Percentiles rank a stretch among this genome's conserved stretches.
These are phyloP conservation scores for Daedaleopsis nitida DNA, from an alignment of 768 basidiomycete genomes.

Conservation along the genomic window DNA sequence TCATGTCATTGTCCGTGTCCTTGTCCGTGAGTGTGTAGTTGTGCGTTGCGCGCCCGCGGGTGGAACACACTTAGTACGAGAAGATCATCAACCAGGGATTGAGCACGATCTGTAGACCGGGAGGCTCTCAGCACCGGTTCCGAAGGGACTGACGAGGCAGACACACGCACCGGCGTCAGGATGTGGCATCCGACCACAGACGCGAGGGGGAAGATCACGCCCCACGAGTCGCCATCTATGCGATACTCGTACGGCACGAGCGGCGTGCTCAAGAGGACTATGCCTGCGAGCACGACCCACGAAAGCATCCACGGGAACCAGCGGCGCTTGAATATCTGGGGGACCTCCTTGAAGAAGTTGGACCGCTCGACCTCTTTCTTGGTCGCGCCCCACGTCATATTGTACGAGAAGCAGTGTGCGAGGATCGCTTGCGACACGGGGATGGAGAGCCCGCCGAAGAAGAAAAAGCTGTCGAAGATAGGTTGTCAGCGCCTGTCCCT, in stretches of 20 bases:
- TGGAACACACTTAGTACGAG: slow-evolving; percentile 42
- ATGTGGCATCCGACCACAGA: slow-evolving; percentile 68
- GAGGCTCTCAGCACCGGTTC: background rate
- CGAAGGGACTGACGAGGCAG: background rate
- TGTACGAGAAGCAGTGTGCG: slow-evolving; percentile 74
- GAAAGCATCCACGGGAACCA: slow-evolving; percentile 64
- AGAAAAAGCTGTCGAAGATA: slow-evolving; percentile 60
- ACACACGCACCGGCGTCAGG: slow-evolving; percentile 68
- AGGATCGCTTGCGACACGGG: slow-evolving; percentile 67
- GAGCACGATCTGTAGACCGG: slow-evolving; percentile 68
- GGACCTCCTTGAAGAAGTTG: slow-evolving; percentile 91
- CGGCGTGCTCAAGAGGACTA: slow-evolving; percentile 53
- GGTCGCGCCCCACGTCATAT: slow-evolving; percentile 79
- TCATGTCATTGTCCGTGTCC: background rate
- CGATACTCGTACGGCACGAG: slow-evolving; percentile 67
- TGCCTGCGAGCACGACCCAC: slow-evolving; percentile 51
- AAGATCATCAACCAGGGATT: slow-evolving; percentile 92
- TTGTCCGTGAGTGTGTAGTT: background rate
- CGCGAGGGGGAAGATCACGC: slow-evolving; percentile 74
- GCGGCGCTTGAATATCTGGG: slow-evolving; percentile 81
- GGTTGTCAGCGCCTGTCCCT: slow-evolving; percentile 2
- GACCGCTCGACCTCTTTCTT: slow-evolving; percentile 85
- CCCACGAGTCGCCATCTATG: slow-evolving; percentile 65
- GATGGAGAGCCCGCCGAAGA: slow-evolving; percentile 75
- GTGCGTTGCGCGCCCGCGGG: background rate